Evolutionary conservation across 192 early-diverging fungal genomes (phyloP).

Genomic region (Umbelopsis ramanniana): DNA sequence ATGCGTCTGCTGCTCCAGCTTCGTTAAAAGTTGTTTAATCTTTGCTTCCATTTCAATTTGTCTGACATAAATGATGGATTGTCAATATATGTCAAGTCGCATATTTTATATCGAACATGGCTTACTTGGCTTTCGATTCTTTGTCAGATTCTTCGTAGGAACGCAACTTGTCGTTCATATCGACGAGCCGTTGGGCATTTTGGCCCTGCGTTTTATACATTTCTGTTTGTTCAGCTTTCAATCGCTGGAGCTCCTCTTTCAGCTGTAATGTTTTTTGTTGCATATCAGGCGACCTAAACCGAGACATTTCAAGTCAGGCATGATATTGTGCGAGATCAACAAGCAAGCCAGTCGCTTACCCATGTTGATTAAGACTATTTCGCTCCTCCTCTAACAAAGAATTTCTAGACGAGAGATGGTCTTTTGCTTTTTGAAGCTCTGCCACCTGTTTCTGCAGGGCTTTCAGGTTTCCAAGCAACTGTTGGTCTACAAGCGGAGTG

Average conservation of each 20-base stretch:
- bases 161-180: constrained; percentile 80
- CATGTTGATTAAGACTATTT: constrained; percentile 7
- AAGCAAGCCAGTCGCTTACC: constrained; percentile 26
- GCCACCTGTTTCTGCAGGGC: constrained; percentile 9
- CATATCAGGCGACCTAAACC: constrained; percentile 50
- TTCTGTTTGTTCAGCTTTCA: constrained; percentile 87
- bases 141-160: constrained; percentile 59
- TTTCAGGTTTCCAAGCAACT: background rate
- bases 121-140: constrained; percentile 70
- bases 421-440: background rate
- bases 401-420: constrained; percentile 3
- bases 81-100: no score
- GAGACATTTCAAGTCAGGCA: background rate
- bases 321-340: background rate
- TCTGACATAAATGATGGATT: constrained; percentile 27
- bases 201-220: constrained; percentile 88
- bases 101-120: background rate
- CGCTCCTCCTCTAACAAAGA: background rate
- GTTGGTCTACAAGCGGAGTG: constrained; percentile 6
- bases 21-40: constrained; percentile 31
- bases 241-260: constrained; percentile 69
- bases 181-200: constrained; percentile 91
- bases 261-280: constrained; percentile 75
- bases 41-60: constrained; percentile 41
- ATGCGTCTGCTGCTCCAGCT: constrained; percentile 45